Evolutionary conservation across 2,329 filamentous ascomycete genomes (phyloP).

Genomic region (Claviceps africana): DNA sequence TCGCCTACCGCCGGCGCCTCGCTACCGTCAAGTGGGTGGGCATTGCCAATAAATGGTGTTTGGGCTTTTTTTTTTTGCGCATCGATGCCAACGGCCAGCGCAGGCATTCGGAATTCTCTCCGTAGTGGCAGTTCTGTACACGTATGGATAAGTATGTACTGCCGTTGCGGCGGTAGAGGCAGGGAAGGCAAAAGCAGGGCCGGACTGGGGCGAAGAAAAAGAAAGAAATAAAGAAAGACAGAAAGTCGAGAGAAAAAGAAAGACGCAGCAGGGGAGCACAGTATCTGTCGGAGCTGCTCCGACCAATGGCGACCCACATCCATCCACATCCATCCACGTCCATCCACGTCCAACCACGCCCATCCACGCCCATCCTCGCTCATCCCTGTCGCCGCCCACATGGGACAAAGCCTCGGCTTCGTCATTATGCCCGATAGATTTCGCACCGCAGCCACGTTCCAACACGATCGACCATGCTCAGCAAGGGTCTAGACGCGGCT

Average conservation of each 20-base stretch:
- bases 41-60: too few species aligned
- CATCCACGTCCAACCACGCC: too few species aligned
- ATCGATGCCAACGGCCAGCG: not conserved
- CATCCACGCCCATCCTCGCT: not conserved
- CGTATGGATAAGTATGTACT: too few species aligned
- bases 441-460: slow-evolving; percentile 1
- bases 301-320: not conserved
- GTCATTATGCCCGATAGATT: slow-evolving; percentile 3
- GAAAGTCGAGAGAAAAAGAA: not conserved
- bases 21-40: not conserved
- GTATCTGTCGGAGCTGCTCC: not conserved
- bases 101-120: not conserved
- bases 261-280: not conserved
- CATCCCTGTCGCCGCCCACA: not conserved
- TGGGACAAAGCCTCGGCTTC: not conserved
- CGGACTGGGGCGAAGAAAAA: not conserved
- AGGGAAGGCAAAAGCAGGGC: too few species aligned
- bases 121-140: too few species aligned
- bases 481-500: not conserved
- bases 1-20: not conserved
- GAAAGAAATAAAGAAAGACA: not conserved
- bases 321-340: not conserved
- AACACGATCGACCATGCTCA: not conserved
- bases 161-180: too few species aligned
- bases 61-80: too few species aligned